Percentiles rank a stretch among this genome's conserved stretches.
phyloP scores from a whole-genome alignment of 2,329 filamentous ascomycete species.

The Tolypocladium guangdongense region DNA sequence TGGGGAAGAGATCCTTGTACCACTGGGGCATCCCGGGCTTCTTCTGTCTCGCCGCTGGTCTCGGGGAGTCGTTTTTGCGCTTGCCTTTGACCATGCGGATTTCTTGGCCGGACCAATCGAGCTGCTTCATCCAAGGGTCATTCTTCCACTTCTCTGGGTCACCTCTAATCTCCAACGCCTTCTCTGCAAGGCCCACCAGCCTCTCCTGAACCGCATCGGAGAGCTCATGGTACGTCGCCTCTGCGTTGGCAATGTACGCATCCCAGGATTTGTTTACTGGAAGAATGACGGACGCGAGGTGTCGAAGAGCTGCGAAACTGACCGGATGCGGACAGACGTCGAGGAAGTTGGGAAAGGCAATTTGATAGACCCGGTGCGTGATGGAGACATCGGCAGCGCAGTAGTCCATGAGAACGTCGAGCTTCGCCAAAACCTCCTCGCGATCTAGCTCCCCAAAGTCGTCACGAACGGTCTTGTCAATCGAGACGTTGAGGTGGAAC shows the following conservation, averaged over 20 bases:
- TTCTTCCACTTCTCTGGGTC: constrained; percentile 57
- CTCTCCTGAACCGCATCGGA: constrained; percentile 69
- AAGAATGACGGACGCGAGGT: constrained; percentile 86
- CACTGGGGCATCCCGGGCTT: constrained; percentile 89
- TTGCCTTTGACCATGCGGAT: constrained; percentile 86
- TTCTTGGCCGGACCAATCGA: constrained; percentile 93
- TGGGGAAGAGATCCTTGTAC: constrained; percentile 85
- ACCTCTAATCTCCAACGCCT: constrained; percentile 64
- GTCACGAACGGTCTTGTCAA: constrained; percentile 82
- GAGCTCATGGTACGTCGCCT: constrained; percentile 70
- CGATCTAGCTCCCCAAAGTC: constrained; percentile 77
- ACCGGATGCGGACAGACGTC: constrained; percentile 91
- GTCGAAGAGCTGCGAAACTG: constrained; percentile 86
- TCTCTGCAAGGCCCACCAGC: constrained; percentile 61
- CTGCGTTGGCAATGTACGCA: constrained; percentile 70
- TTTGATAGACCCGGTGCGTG: constrained; percentile 88
- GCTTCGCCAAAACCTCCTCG: constrained; percentile 53
- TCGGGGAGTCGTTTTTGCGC: constrained; percentile 69
- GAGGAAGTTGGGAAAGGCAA: constrained; percentile 83
- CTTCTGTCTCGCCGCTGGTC: constrained; percentile 76
- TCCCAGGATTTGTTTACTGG: constrained; percentile 86
- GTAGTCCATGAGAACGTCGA: constrained; percentile 82
- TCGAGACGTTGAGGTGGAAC: constrained; percentile 83
- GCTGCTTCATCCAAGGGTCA: constrained; percentile 85
- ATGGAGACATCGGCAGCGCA: constrained; percentile 90